Percentiles rank a stretch among this genome's conserved stretches.
Evolutionary conservation across 345 rosid species (phyloP).

Genomic region (Hibiscus tridactylites): DNA sequence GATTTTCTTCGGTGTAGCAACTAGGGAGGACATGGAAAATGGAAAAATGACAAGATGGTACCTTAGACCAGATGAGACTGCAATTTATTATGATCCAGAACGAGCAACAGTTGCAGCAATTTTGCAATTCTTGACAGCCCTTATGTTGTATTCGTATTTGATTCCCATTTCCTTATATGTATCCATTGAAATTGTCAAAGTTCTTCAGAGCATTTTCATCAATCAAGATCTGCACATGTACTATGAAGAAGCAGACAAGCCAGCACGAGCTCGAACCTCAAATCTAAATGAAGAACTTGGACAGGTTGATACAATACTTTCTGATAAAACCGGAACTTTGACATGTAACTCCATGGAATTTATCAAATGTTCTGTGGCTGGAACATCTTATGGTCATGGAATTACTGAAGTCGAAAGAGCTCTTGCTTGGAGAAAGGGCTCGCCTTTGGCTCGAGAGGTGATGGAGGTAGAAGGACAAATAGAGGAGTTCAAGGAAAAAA

Average conservation of each 20-base stretch:
- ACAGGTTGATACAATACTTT: constrained; percentile 82
- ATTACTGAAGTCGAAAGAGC: constrained; percentile 88
- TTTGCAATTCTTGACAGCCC: constrained; percentile 66
- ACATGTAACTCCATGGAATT: constrained; percentile 97
- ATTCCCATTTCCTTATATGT: constrained; percentile 93
- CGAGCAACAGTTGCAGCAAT: constrained; percentile 57
- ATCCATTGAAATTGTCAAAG: constrained; percentile 85
- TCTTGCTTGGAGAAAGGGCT: constrained; percentile 58
- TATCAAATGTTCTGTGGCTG: constrained; percentile 80
- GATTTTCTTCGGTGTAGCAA: constrained; percentile 60
- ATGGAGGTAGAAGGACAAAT: constrained; percentile 22
- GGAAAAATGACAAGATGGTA: constrained; percentile 92
- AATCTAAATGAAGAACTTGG: constrained; percentile 99
- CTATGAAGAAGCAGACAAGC: constrained; percentile 76
- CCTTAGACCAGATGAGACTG: constrained; percentile 72
- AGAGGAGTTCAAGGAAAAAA: constrained; percentile 25
- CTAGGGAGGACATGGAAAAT: constrained; percentile 48
- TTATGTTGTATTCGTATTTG: constrained; percentile 79
- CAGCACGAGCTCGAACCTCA: constrained; percentile 87
- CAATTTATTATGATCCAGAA: constrained; percentile 54
- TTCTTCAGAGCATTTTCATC: constrained; percentile 85
- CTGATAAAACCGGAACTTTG: constrained; percentile 92
- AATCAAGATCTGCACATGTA: constrained; percentile 80
- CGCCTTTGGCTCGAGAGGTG: constrained; percentile 35
- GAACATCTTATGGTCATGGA: constrained; percentile 76